phyloP scores from a whole-genome alignment of 805 yeast species.

The Barnettozyma sucrosica region DNA sequence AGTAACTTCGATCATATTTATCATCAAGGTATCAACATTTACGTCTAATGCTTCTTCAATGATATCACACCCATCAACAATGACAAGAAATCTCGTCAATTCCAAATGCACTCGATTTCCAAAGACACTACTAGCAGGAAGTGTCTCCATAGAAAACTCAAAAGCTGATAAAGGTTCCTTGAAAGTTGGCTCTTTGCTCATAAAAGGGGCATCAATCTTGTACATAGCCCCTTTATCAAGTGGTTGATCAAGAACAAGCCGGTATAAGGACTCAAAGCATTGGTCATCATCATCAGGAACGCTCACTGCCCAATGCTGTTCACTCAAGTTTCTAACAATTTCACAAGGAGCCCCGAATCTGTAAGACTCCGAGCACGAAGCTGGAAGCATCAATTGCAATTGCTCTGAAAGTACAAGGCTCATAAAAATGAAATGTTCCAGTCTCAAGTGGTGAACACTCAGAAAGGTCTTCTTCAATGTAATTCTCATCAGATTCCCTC shows the following conservation, averaged over 20 bases:
- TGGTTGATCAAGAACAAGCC: conserved; percentile 8
- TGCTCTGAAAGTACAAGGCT: not conserved
- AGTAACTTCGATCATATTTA: not conserved
- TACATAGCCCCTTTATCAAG: conserved; percentile 17
- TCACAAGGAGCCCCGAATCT: not conserved
- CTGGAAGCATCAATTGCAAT: not conserved
- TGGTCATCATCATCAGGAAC: not conserved
- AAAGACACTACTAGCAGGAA: not conserved
- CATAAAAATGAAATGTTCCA: not conserved
- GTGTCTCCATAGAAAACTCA: conserved; percentile 6
- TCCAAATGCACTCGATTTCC: not conserved
- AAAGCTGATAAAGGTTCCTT: conserved; percentile 11
- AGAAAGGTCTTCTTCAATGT: conserved; percentile 2
- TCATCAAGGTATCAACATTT: not conserved
- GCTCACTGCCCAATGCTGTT: not conserved
- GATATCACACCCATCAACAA: not conserved
- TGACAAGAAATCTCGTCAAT: not conserved
- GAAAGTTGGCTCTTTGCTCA: conserved; percentile 16
- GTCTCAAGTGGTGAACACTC: not conserved
- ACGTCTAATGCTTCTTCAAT: not conserved
- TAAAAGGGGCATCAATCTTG: conserved; percentile 15
- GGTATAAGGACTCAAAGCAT: conserved; percentile 1
- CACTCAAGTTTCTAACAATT: not conserved
- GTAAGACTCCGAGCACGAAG: not conserved
- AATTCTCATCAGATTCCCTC: conserved; percentile 2